Percentiles rank a stretch among this genome's conserved stretches.
Evolutionary conservation across 768 basidiomycete genomes (phyloP).

Genomic region (Tulasnella sp.): DNA sequence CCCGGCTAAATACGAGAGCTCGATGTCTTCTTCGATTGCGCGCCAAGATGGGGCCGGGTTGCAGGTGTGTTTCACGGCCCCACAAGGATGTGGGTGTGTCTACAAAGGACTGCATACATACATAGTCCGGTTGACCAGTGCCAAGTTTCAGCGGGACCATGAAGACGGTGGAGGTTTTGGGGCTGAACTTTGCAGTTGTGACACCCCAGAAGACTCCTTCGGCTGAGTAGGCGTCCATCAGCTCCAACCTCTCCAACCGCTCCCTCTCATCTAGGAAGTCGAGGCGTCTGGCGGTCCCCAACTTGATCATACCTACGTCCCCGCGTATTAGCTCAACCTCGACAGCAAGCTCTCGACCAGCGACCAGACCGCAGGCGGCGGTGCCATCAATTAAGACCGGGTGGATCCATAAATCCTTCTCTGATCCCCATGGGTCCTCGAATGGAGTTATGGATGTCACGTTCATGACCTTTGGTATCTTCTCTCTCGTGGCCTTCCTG

Average conservation of each 20-base stretch:
- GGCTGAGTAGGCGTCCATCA: constrained; percentile 57
- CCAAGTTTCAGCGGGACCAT: constrained; percentile 51
- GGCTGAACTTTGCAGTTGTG: constrained; percentile 43
- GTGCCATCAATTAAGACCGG: constrained; percentile 41
- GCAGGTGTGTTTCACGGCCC: neutral
- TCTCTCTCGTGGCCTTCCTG: constrained; percentile 34
- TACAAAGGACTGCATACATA: constrained; percentile 31
- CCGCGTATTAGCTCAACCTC: neutral
- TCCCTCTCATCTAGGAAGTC: constrained; percentile 33
- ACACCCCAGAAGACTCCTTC: constrained; percentile 50
- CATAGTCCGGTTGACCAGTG: constrained; percentile 42
- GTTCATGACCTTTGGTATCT: constrained; percentile 43
- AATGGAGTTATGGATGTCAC: constrained; percentile 23
- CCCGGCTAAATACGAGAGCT: constrained; percentile 41
- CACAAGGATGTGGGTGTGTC: neutral
- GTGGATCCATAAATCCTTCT: constrained; percentile 49
- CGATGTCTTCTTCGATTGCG: constrained; percentile 23
- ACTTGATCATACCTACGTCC: neutral
- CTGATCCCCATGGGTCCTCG: constrained; percentile 50
- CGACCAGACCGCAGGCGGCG: constrained; percentile 49
- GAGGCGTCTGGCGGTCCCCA: constrained; percentile 28
- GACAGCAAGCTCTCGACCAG: constrained; percentile 41
- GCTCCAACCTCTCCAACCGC: constrained; percentile 35
- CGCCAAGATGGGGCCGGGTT: constrained; percentile 4
- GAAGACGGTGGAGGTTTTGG: constrained; percentile 42